Percentiles rank a stretch among this genome's conserved stretches.
phyloP scores from a whole-genome alignment of 208 protist genomes.

The Kentomonas sorsogonicus region DNA sequence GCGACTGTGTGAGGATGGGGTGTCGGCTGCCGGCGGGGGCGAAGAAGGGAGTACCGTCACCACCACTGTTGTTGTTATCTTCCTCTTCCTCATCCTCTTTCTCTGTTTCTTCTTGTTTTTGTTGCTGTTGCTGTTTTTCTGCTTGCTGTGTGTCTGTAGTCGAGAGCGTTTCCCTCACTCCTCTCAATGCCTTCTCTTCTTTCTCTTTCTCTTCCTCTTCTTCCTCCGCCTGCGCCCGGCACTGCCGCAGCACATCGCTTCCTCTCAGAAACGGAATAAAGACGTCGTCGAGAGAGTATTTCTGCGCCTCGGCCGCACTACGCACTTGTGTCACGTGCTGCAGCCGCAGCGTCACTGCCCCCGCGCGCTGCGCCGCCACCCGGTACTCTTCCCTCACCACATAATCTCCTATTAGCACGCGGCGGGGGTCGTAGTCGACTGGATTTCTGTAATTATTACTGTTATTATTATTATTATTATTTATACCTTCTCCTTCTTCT shows the following conservation, averaged over 20 bases:
- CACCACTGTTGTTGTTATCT: too few species aligned
- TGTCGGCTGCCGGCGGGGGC: slow-evolving; percentile 40
- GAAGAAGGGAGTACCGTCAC: too few species aligned
- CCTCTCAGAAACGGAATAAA: slow-evolving; percentile 82
- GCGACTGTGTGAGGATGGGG: slow-evolving; percentile 62
- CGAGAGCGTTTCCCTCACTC: too few species aligned
- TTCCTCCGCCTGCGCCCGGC: too few species aligned
- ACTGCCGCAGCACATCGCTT: slow-evolving; percentile 47
- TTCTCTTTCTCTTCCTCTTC: too few species aligned
- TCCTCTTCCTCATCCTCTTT: too few species aligned
- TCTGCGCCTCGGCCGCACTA: slow-evolving; percentile 33
- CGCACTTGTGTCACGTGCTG: slow-evolving; percentile 66
- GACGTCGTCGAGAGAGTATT: slow-evolving; percentile 64
- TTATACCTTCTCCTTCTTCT: slow-evolving; percentile 17
- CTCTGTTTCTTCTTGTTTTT: too few species aligned
- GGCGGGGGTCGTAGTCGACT: too few species aligned
- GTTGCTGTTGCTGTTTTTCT: too few species aligned
- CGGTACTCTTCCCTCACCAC: slow-evolving; percentile 62
- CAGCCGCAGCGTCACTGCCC: slow-evolving; percentile 63
- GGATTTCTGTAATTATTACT: not conserved
- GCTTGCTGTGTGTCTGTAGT: too few species aligned
- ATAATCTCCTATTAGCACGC: slow-evolving; percentile 64
- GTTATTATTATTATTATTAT: not conserved
- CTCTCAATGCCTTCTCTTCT: too few species aligned
- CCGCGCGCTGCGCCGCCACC: slow-evolving; percentile 41